A percentile compares a stretch with the other conserved stretches of the same genome.
Evolutionary conservation across 176 grass and related monocot genomes (phyloP).

Genomic region (Hordeum marinum): DNA sequence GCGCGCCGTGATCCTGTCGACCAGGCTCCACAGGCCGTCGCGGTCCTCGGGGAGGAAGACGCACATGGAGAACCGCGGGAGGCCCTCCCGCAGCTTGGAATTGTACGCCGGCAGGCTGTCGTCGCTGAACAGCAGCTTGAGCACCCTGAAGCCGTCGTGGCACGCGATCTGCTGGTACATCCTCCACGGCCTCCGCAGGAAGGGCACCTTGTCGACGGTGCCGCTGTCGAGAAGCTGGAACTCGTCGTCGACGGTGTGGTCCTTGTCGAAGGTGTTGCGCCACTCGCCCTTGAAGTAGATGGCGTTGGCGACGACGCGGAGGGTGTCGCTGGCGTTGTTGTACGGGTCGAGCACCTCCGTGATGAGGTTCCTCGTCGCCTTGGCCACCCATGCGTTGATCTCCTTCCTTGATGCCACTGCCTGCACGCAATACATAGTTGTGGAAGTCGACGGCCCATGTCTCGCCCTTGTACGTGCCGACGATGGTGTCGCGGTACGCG

Average conservation of each 20-base stretch:
- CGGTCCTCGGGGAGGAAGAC: constrained; percentile 19
- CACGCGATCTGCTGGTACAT: background rate
- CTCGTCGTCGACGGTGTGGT: background rate
- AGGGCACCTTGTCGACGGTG: background rate
- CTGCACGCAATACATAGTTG: too few species aligned
- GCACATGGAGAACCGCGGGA: constrained; percentile 9
- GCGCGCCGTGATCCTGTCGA: background rate
- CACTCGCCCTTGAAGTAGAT: constrained; percentile 38
- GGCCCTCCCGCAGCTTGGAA: too few species aligned
- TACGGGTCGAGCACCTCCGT: too few species aligned
- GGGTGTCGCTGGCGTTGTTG: too few species aligned
- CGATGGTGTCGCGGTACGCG: background rate
- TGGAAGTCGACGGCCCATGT: background rate
- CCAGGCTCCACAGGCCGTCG: background rate
- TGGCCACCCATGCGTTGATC: too few species aligned
- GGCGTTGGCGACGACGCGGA: constrained; percentile 4
- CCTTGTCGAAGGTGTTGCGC: background rate
- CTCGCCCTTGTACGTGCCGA: background rate
- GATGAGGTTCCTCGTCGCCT: too few species aligned
- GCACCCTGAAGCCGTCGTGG: constrained; percentile 12
- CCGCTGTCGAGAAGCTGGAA: constrained; percentile 20
- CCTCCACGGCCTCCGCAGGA: background rate
- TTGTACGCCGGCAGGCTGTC: background rate
- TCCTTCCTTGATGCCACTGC: too few species aligned
- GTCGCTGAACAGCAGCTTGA: background rate